These are phyloP conservation scores for Globisporangium okanoganense DNA, from an alignment of 352 stramenopile species.

Conservation along the genomic window DNA sequence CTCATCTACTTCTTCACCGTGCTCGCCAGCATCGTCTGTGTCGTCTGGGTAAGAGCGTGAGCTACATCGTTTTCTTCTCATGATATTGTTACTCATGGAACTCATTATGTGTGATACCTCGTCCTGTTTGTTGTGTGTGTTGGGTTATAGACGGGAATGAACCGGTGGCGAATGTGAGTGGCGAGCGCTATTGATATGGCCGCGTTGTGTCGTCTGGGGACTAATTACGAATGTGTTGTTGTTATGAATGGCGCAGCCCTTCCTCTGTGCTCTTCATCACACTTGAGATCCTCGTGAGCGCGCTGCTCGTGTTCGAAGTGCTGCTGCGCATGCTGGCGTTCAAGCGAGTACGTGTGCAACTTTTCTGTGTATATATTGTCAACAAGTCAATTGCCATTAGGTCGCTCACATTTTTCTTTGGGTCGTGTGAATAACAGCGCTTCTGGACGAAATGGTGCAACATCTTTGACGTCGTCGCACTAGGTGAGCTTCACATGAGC, in stretches of 20 bases:
- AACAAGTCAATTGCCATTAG: neutral
- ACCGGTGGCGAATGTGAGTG: constrained; percentile 70
- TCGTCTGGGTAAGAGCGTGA: constrained; percentile 53
- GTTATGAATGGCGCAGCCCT: constrained; percentile 29
- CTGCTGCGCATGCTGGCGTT: constrained; percentile 80
- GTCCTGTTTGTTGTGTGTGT: constrained; percentile 4
- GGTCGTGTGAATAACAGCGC: constrained; percentile 25
- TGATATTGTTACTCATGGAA: neutral
- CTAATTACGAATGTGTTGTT: neutral
- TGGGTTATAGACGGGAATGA: constrained; percentile 48
- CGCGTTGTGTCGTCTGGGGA: neutral
- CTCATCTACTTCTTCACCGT: constrained; percentile 82
- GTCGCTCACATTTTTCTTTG: neutral
- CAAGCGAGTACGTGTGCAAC: constrained; percentile 36
- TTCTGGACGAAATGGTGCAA: constrained; percentile 87
- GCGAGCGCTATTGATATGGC: neutral
- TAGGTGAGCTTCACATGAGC: constrained; percentile 27
- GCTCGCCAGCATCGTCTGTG: constrained; percentile 59
- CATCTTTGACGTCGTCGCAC: constrained; percentile 77
- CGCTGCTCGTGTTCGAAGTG: constrained; percentile 74
- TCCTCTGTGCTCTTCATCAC: constrained; percentile 78
- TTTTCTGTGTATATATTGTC: neutral
- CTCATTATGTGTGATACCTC: neutral
- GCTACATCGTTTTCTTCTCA: neutral
- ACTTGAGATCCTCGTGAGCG: constrained; percentile 72